Conservation (phyloP, 192 early-diverging fungal species). For the Backusella tuberculispora region DNA sequence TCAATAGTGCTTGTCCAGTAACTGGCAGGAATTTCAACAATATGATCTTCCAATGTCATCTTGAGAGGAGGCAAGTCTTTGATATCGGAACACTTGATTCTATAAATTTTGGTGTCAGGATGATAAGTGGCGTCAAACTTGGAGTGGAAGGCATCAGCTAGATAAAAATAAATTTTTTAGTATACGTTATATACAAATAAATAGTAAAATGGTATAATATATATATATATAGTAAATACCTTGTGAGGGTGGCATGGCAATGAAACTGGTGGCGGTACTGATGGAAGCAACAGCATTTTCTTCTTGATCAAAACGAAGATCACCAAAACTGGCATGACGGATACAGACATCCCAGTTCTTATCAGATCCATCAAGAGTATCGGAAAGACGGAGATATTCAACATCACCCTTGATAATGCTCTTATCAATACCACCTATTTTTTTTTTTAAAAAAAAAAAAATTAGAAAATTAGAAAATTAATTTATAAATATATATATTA, state of each 20-base stretch:
- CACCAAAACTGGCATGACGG: constrained; percentile 33
- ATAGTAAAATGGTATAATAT: too few relatives aligned
- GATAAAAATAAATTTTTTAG: background rate
- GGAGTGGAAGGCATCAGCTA: constrained; percentile 39
- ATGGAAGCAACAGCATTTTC: constrained; percentile 39
- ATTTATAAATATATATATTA: constrained; percentile 3
- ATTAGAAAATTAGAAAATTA: too few relatives aligned
- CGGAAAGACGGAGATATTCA: constrained; percentile 22
- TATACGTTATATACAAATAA: too few relatives aligned
- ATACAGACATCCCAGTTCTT: constrained; percentile 44
- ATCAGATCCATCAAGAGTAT: constrained; percentile 12
- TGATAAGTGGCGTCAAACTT: constrained; percentile 32
- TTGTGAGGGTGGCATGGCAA: constrained; percentile 35
- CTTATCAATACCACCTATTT: constrained; percentile 40
- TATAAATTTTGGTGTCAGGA: constrained; percentile 28
- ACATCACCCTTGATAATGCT: constrained; percentile 30
- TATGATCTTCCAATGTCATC: constrained; percentile 24
- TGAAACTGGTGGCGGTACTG: constrained; percentile 37
- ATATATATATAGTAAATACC: constrained; percentile 21
- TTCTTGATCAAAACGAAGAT: constrained; percentile 24
- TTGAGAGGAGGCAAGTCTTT: constrained; percentile 31
- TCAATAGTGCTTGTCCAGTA: constrained; percentile 43
- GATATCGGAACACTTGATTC: constrained; percentile 39
- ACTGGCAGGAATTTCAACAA: constrained; percentile 38
- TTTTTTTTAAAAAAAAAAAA: too few relatives aligned